phyloP scores from a whole-genome alignment of 2,329 filamentous ascomycete genomes.

The Penicillium italicum region DNA sequence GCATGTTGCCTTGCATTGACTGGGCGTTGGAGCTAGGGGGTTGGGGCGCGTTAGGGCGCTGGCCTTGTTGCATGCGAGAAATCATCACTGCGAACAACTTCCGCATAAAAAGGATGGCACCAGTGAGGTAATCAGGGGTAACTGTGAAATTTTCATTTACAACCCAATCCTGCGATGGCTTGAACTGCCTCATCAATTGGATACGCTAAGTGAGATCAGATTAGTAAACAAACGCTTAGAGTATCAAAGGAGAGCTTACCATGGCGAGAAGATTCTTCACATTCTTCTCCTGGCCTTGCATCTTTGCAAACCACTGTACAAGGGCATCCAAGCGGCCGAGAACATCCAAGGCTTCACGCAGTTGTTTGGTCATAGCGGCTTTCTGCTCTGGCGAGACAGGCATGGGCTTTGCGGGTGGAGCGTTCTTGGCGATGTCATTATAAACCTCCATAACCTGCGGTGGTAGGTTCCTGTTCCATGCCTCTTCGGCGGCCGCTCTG shows the following conservation, averaged over 20 bases:
- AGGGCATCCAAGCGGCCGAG: slow-evolving; percentile 43
- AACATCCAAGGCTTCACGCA: slow-evolving; percentile 42
- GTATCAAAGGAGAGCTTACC: slow-evolving; percentile 25
- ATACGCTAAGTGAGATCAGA: slow-evolving; percentile 33
- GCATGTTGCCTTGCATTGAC: slow-evolving; percentile 27
- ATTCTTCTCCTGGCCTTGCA: slow-evolving; percentile 41
- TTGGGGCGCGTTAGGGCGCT: slow-evolving; percentile 26
- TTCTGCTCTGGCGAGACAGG: slow-evolving; percentile 40
- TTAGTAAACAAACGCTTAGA: slow-evolving; percentile 13
- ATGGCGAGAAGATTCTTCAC: slow-evolving; percentile 38
- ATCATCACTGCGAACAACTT: slow-evolving; percentile 43
- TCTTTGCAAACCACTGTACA: slow-evolving; percentile 39
- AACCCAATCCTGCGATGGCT: slow-evolving; percentile 38
- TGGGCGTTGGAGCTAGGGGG: slow-evolving; percentile 19
- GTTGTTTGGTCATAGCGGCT: slow-evolving; percentile 37
- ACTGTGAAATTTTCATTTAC: slow-evolving; percentile 47
- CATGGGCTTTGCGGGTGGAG: slow-evolving; percentile 31
- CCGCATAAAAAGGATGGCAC: slow-evolving; percentile 38
- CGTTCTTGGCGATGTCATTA: slow-evolving; percentile 35
- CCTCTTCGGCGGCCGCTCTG: slow-evolving; percentile 36
- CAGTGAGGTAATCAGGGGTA: slow-evolving; percentile 37
- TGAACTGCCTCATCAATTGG: slow-evolving; percentile 47
- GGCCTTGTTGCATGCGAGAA: slow-evolving; percentile 31
- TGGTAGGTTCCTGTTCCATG: slow-evolving; percentile 37
- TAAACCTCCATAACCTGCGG: slow-evolving; percentile 40